Conservation (phyloP, 139 green algal genomes). For the Picochlorum sp. region DNA sequence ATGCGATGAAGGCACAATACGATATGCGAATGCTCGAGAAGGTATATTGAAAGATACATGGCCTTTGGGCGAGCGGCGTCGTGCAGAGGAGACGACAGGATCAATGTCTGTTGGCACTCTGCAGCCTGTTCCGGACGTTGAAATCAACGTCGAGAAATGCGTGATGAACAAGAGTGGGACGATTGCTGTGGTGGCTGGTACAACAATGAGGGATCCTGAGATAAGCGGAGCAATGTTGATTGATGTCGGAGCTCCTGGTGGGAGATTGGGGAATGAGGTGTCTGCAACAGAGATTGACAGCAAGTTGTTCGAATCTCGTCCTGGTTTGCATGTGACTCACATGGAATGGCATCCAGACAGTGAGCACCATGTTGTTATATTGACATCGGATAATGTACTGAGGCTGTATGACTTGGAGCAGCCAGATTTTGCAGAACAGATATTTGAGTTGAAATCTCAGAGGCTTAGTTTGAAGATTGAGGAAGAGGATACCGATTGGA, state of each 20-base stretch:
- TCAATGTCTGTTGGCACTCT: constrained; percentile 2
- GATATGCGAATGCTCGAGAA: background rate
- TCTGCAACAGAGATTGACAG: constrained; percentile 21
- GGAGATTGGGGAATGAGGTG: background rate
- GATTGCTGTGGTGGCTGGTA: constrained; percentile 13
- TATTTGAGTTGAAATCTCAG: constrained; percentile 34
- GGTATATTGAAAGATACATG: background rate
- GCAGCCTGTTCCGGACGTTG: constrained; percentile 7
- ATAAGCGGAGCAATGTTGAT: constrained; percentile 12
- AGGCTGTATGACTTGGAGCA: constrained; percentile 34
- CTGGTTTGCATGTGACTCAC: constrained; percentile 33
- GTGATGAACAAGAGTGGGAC: constrained; percentile 19
- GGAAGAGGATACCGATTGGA: background rate
- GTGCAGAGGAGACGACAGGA: background rate
- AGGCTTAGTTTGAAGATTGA: constrained; percentile 9
- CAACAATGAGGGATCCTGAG: constrained; percentile 20
- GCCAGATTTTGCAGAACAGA: constrained; percentile 32
- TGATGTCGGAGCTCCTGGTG: background rate
- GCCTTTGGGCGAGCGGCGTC: background rate
- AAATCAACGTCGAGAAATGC: constrained; percentile 17
- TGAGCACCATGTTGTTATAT: constrained; percentile 35
- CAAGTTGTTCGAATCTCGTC: constrained; percentile 22
- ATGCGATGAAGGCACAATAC: background rate
- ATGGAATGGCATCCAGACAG: constrained; percentile 35
- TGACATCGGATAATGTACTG: constrained; percentile 29